These are phyloP conservation scores for Punctularia strigosozonata DNA, from an alignment of 768 basidiomycete species.

Conservation along the genomic window DNA sequence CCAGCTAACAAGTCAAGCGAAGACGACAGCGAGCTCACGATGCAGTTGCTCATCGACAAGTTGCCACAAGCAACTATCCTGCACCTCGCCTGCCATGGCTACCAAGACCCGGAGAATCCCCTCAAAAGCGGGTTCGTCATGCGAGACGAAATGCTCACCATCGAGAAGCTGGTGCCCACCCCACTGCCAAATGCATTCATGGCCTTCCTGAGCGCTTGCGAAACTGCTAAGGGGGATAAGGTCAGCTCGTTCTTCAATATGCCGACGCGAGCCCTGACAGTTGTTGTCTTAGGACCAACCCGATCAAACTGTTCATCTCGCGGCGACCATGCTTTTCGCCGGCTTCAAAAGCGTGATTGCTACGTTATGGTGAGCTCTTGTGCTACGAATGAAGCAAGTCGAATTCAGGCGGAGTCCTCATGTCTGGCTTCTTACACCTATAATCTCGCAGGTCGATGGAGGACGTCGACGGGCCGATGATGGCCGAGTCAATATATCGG, in stretches of 20 bases:
- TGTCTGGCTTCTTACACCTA: too few relatives aligned
- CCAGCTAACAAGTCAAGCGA: too few relatives aligned
- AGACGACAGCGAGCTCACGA: neutral
- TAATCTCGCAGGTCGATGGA: too few relatives aligned
- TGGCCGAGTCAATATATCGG: neutral
- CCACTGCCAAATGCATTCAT: conserved; percentile 5
- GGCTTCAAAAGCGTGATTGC: conserved; percentile 5
- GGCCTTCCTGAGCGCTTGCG: conserved; percentile 10
- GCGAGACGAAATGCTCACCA: conserved; percentile 4
- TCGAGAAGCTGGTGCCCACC: conserved; percentile 2
- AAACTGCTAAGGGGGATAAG: conserved; percentile 6
- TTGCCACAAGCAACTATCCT: too few relatives aligned
- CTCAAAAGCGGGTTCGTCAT: conserved; percentile 6
- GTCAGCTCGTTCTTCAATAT: too few relatives aligned
- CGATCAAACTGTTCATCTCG: conserved; percentile 6
- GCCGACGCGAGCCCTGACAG: too few relatives aligned
- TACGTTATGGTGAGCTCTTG: too few relatives aligned
- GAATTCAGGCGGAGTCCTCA: too few relatives aligned
- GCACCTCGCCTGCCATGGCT: conserved; percentile 10
- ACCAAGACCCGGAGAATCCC: conserved; percentile 5
- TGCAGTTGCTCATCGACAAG: neutral
- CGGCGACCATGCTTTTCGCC: conserved; percentile 2
- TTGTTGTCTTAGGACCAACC: too few relatives aligned
- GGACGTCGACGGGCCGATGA: neutral
- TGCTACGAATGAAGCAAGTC: too few relatives aligned